phyloP scores from a whole-genome alignment of 805 yeast genomes.

The Candida boleticola region DNA sequence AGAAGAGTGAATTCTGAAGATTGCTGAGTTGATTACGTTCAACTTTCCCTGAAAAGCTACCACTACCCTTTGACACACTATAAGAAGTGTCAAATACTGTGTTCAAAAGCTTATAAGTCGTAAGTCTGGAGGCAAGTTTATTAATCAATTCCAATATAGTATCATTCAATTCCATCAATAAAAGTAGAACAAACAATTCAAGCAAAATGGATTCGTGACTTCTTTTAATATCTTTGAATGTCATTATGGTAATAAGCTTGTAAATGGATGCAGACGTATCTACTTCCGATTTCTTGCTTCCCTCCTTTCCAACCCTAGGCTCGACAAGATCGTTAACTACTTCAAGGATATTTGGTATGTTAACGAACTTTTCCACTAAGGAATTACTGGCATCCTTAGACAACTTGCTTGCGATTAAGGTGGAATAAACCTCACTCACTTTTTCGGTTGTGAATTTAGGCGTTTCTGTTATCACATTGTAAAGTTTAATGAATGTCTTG shows the following conservation, averaged over 20 bases:
- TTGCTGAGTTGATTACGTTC: conserved; percentile 14
- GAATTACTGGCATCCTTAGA: conserved; percentile 20
- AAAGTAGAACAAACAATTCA: conserved; percentile 27
- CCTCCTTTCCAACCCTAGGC: neutral
- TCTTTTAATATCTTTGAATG: conserved; percentile 27
- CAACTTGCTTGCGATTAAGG: conserved; percentile 22
- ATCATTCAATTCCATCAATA: conserved; percentile 32
- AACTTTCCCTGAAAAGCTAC: conserved; percentile 1
- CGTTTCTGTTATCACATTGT: conserved; percentile 12
- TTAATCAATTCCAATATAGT: conserved; percentile 23
- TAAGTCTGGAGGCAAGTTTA: conserved; percentile 21
- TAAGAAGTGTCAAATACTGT: conserved; percentile 27
- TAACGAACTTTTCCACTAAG: conserved; percentile 20
- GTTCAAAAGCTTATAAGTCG: conserved; percentile 22
- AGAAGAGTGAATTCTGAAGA: conserved; percentile 28
- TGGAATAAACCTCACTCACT: conserved; percentile 22
- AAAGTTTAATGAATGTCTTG: conserved; percentile 26
- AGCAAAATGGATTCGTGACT: conserved; percentile 29
- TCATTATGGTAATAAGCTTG: conserved; percentile 20
- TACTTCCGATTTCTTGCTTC: neutral
- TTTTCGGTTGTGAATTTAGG: conserved; percentile 12
- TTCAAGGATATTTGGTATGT: conserved; percentile 24
- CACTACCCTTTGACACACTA: conserved; percentile 6
- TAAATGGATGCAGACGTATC: conserved; percentile 12
- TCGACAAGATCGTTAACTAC: conserved; percentile 20